Evolutionary conservation across 345 rosid species (phyloP).

Genomic region (Acer yangbiense): DNA sequence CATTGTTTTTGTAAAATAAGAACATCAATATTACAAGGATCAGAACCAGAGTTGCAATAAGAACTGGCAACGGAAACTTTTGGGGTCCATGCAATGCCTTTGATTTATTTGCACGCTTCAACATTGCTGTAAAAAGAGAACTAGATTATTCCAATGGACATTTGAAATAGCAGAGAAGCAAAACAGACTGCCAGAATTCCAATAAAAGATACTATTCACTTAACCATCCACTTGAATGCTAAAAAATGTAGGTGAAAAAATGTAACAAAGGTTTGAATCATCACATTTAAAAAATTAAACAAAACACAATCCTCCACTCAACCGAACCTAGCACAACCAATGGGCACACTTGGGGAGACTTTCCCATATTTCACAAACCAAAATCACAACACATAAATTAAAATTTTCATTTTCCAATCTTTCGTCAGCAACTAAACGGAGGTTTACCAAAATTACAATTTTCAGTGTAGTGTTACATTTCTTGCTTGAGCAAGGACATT

Average conservation of each 20-base stretch:
- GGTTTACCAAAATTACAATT: neutral
- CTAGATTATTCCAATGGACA: neutral
- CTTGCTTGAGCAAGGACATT: neutral
- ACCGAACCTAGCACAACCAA: neutral
- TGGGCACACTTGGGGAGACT: neutral
- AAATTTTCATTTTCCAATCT: neutral
- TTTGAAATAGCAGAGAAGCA: neutral
- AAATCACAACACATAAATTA: neutral
- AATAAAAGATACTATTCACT: neutral
- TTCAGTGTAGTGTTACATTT: neutral
- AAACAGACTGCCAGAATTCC: conserved; percentile 9
- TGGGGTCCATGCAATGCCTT: conserved; percentile 46
- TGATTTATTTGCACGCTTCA: conserved; percentile 50
- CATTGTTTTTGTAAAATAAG: conserved; percentile 25
- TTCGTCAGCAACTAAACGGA: neutral
- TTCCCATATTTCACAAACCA: conserved; percentile 5
- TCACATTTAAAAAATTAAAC: neutral
- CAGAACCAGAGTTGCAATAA: conserved; percentile 33
- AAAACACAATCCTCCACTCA: neutral
- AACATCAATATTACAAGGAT: conserved; percentile 34
- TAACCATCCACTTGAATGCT: neutral
- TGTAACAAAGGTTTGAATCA: neutral
- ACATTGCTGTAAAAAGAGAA: conserved; percentile 47
- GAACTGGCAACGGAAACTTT: conserved; percentile 24
- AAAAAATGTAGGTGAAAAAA: too few relatives aligned